Conservation (phyloP, 805 yeast genomes). For the Wickerhamomyces bovis region DNA sequence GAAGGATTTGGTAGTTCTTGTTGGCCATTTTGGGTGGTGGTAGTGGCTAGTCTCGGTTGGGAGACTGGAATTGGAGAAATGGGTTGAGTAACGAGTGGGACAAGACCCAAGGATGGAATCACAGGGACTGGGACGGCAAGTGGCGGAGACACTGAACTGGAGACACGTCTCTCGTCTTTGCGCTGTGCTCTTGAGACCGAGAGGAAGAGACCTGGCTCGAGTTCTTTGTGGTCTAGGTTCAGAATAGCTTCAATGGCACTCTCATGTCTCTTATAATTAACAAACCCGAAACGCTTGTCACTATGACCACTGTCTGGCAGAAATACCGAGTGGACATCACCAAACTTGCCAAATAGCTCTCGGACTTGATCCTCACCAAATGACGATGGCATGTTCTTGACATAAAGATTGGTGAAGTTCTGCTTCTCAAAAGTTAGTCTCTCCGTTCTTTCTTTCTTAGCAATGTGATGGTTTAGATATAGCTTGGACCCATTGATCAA, state of each 20-base stretch:
- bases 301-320: slow-evolving; percentile 35
- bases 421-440: slow-evolving; percentile 37
- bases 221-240: slow-evolving; percentile 38
- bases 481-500: slow-evolving; percentile 28
- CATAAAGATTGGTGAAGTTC: slow-evolving; percentile 46
- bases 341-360: slow-evolving; percentile 39
- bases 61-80: not conserved
- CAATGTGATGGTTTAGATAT: slow-evolving; percentile 55
- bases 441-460: slow-evolving; percentile 49
- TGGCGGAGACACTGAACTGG: slow-evolving; percentile 7
- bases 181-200: slow-evolving; percentile 43
- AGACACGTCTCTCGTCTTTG: slow-evolving; percentile 26
- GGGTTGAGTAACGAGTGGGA: not conserved
- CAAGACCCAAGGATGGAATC: not conserved
- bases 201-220: slow-evolving; percentile 26
- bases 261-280: slow-evolving; percentile 41
- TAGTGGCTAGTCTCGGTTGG: not conserved
- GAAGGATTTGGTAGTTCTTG: not conserved
- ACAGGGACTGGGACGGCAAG: not conserved
- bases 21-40: not conserved
- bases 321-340: slow-evolving; percentile 45
- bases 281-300: slow-evolving; percentile 37
- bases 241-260: slow-evolving; percentile 42
- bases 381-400: slow-evolving; percentile 39
- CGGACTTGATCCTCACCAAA: slow-evolving; percentile 32